phyloP scores from a whole-genome alignment of 2,329 filamentous ascomycete species.

The Stemphylium lycopersici region DNA sequence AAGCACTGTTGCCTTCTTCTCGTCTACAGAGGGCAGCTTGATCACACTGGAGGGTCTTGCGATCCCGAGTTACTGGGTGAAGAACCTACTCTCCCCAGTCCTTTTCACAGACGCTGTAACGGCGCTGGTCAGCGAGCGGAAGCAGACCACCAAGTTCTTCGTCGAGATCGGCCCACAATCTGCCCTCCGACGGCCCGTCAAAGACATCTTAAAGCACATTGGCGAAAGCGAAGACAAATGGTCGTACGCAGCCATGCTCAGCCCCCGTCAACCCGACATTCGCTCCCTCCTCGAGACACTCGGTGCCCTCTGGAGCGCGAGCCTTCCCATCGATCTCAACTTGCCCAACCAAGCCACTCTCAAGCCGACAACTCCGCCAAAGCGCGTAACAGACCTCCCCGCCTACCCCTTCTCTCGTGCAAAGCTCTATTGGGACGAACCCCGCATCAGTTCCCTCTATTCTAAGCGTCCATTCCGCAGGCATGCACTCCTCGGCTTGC shows the following conservation, averaged over 20 bases:
- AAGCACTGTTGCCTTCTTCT: conserved; percentile 2
- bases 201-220: conserved; percentile 7
- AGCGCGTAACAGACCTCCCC: conserved; percentile 5
- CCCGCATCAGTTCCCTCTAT: conserved; percentile 5
- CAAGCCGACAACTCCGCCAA: conserved; percentile 3
- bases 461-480: conserved; percentile 23
- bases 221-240: conserved; percentile 8
- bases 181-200: conserved; percentile 11
- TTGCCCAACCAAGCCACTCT: conserved; percentile 10
- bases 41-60: conserved; percentile 1
- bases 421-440: conserved; percentile 29
- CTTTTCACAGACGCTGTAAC: conserved; percentile 6
- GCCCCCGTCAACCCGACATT: not conserved
- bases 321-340: conserved; percentile 10
- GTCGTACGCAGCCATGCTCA: conserved; percentile 8
- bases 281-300: conserved; percentile 2
- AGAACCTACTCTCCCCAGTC: conserved; percentile 11
- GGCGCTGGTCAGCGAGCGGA: conserved; percentile 4
- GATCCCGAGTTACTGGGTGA: conserved; percentile 10
- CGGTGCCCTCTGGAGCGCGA: conserved; percentile 6
- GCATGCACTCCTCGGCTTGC: conserved; percentile 26
- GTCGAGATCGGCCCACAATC: conserved; percentile 20
- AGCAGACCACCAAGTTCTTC: conserved; percentile 1
- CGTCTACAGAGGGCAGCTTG: conserved; percentile 1
- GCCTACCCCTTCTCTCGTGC: conserved; percentile 40